These are phyloP conservation scores for Candida caryicola DNA, from an alignment of 805 yeast genomes.

Conservation along the genomic window DNA sequence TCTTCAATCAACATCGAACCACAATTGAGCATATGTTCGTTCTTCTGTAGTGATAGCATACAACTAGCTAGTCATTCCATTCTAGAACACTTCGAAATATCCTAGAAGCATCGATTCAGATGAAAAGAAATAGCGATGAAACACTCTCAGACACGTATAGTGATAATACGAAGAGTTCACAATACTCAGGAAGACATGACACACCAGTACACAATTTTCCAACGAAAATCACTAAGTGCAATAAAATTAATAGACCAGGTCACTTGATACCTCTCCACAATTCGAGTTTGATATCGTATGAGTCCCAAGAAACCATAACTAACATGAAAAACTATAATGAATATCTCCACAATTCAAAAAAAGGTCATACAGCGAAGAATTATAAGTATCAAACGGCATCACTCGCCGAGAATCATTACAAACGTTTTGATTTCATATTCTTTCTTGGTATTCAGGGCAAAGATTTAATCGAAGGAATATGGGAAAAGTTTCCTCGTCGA, in stretches of 20 bases:
- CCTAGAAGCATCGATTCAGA: too few relatives aligned
- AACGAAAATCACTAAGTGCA: neutral
- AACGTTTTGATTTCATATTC: conserved; percentile 8
- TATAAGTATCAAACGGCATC: too few relatives aligned
- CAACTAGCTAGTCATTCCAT: too few relatives aligned
- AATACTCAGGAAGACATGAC: neutral
- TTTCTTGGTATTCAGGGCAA: conserved; percentile 35
- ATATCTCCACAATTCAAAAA: neutral
- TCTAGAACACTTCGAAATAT: too few relatives aligned
- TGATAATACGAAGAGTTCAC: neutral
- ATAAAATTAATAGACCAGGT: neutral
- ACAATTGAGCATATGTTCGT: too few relatives aligned
- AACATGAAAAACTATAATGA: neutral
- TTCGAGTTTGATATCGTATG: neutral
- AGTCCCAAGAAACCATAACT: neutral
- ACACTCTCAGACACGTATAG: neutral
- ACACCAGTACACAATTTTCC: neutral
- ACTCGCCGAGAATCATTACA: neutral
- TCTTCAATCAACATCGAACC: too few relatives aligned
- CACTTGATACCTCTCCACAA: neutral
- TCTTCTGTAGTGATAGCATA: too few relatives aligned
- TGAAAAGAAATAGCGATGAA: neutral
- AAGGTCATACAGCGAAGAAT: too few relatives aligned
- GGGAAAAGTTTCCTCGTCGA: conserved; percentile 7
- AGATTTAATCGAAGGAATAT: conserved; percentile 20